These are phyloP conservation scores for Neovahlkampfia damariscottae DNA, from an alignment of 78 protist species.

Conservation along the genomic window DNA sequence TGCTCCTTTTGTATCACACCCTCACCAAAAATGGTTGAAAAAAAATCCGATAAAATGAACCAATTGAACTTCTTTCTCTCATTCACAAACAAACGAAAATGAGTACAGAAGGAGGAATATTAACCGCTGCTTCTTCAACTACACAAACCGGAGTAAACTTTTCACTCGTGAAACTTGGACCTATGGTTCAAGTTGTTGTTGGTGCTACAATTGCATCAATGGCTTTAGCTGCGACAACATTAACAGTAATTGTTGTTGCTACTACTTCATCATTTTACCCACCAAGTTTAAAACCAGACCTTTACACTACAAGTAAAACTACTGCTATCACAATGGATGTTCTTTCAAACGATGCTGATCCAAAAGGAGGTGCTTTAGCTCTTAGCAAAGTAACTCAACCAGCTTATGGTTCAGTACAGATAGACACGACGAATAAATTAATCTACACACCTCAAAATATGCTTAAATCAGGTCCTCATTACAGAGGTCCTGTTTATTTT, in stretches of 20 bases:
- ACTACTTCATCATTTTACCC: neutral
- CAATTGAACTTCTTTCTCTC: too few relatives aligned
- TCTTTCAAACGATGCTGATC: neutral
- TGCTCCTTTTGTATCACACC: too few relatives aligned
- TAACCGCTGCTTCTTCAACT: too few relatives aligned
- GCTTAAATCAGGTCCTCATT: neutral
- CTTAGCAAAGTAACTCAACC: neutral
- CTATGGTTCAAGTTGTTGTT: neutral
- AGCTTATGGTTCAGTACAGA: neutral
- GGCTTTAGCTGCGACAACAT: neutral
- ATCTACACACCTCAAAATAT: too few relatives aligned
- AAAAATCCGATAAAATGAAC: too few relatives aligned
- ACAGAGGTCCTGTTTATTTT: neutral
- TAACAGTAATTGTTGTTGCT: neutral
- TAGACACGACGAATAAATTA: neutral
- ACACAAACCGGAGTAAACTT: neutral
- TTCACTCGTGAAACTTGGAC: neutral
- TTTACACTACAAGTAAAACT: neutral
- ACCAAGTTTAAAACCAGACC: neutral
- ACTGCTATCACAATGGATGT: neutral
- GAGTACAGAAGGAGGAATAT: too few relatives aligned
- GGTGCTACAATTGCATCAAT: neutral
- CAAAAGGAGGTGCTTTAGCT: neutral
- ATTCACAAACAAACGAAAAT: too few relatives aligned
- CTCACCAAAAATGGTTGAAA: too few relatives aligned